A percentile compares a stretch with the other conserved stretches of the same genome.
phyloP scores from a whole-genome alignment of 2,329 filamentous ascomycete species.

The Fusarium circinatum region DNA sequence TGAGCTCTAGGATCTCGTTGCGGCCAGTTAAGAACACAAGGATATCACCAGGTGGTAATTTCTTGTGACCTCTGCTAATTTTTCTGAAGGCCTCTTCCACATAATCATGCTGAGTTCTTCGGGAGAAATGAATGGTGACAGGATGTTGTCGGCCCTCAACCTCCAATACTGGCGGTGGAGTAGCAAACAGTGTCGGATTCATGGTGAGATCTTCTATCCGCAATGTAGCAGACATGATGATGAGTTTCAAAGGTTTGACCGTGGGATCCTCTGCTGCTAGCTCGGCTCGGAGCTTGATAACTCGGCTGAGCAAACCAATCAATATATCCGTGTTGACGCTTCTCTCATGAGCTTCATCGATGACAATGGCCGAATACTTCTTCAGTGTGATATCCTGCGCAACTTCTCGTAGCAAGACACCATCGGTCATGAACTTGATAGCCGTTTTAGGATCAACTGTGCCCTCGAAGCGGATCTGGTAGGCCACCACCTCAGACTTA shows the following conservation, averaged over 20 bases:
- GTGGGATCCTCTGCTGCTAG: slow-evolving; percentile 77
- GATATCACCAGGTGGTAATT: slow-evolving; percentile 89
- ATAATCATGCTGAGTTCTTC: slow-evolving; percentile 86
- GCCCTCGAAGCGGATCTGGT: slow-evolving; percentile 95
- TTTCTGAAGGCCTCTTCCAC: slow-evolving; percentile 91
- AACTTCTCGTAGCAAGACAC: slow-evolving; percentile 91
- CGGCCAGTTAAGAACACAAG: slow-evolving; percentile 95
- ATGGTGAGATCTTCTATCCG: slow-evolving; percentile 90
- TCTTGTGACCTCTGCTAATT: slow-evolving; percentile 85
- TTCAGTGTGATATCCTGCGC: slow-evolving; percentile 86
- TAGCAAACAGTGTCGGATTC: slow-evolving; percentile 82
- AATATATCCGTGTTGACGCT: slow-evolving; percentile 98
- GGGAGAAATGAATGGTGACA: slow-evolving; percentile 89
- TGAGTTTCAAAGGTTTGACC: slow-evolving; percentile 83
- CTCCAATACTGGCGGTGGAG: slow-evolving; percentile 83
- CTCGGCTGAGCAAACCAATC: slow-evolving; percentile 95
- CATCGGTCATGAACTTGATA: slow-evolving; percentile 99
- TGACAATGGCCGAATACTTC: slow-evolving; percentile 93
- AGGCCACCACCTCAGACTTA: slow-evolving; percentile 81
- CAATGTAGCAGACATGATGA: slow-evolving; percentile 98
- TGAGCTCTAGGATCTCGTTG: slow-evolving; percentile 87
- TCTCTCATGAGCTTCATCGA: slow-evolving; percentile 96
- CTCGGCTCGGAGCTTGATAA: slow-evolving; percentile 83
- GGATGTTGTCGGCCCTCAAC: slow-evolving; percentile 92
- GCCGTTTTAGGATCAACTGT: slow-evolving; percentile 82